Conservation (phyloP, 768 basidiomycete genomes). For the Agrocybe pediades region DNA sequence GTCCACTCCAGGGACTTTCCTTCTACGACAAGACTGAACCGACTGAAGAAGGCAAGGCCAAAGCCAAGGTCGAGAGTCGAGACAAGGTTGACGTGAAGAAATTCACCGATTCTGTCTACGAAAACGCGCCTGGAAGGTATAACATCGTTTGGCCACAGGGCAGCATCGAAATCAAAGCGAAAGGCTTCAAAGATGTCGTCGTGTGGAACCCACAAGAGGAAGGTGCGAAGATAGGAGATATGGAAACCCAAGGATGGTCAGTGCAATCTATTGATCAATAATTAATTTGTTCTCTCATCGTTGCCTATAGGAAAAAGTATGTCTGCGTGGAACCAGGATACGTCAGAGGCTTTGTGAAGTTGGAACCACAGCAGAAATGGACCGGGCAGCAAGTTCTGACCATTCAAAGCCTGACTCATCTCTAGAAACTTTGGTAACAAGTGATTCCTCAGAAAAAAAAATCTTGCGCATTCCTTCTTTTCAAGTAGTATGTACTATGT, state of each 20-base stretch:
- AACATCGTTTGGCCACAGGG: conserved; percentile 62
- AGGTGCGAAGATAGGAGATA: conserved; percentile 80
- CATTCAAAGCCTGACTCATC: too few species aligned
- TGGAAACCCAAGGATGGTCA: conserved; percentile 89
- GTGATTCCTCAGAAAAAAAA: too few species aligned
- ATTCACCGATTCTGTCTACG: conserved; percentile 79
- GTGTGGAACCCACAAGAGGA: conserved; percentile 90
- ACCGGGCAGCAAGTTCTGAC: conserved; percentile 73
- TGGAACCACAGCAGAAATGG: conserved; percentile 73
- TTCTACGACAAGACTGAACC: conserved; percentile 85
- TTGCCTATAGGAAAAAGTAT: conserved; percentile 65
- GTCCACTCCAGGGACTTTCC: conserved; percentile 59
- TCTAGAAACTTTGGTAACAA: too few species aligned
- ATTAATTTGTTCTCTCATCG: neutral
- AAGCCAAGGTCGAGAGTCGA: conserved; percentile 59
- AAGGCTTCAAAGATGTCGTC: conserved; percentile 78
- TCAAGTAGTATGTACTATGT: too few species aligned
- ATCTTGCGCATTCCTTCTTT: too few species aligned
- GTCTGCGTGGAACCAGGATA: conserved; percentile 92
- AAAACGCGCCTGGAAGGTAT: conserved; percentile 58
- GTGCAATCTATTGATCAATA: conserved; percentile 19
- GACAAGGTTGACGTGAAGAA: conserved; percentile 64
- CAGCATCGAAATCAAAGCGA: conserved; percentile 51
- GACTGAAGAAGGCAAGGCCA: conserved; percentile 48
- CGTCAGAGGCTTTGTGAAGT: conserved; percentile 69